phyloP scores from a whole-genome alignment of 202 grass and related monocot genomes.

The Saccharum hybrid region DNA sequence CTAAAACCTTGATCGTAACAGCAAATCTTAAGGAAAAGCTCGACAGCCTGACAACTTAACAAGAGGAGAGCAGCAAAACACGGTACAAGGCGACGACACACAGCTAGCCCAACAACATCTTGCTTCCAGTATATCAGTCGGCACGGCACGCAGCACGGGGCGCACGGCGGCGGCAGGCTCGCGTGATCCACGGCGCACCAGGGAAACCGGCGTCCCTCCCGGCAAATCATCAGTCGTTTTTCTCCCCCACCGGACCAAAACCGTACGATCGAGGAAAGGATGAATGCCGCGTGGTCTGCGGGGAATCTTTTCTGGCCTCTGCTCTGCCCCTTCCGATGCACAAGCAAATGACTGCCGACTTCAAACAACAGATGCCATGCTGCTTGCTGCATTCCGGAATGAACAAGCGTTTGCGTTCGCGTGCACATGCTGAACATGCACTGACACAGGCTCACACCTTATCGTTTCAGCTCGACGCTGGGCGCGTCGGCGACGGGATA shows the following conservation, averaged over 20 bases:
- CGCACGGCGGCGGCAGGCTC: background rate
- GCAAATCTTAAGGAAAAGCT: background rate
- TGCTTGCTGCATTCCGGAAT: too few relatives aligned
- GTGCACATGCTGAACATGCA: too few relatives aligned
- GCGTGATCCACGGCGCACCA: background rate
- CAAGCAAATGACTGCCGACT: background rate
- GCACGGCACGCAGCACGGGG: background rate
- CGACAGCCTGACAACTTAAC: background rate
- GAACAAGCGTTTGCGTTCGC: background rate
- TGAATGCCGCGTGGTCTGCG: background rate
- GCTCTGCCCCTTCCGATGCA: background rate
- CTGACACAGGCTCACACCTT: too few relatives aligned
- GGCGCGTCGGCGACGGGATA: too few relatives aligned
- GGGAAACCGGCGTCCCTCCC: background rate
- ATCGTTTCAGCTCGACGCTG: too few relatives aligned
- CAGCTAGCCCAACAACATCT: background rate
- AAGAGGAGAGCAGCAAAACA: background rate
- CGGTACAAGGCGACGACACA: background rate
- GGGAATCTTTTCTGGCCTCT: background rate
- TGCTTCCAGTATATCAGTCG: background rate
- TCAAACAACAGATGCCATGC: background rate
- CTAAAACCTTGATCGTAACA: background rate
- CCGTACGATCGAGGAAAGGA: background rate
- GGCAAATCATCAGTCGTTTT: background rate
- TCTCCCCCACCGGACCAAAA: background rate